These are phyloP conservation scores for Glycine soja DNA, from an alignment of 306 rosid genomes.

Conservation along the genomic window DNA sequence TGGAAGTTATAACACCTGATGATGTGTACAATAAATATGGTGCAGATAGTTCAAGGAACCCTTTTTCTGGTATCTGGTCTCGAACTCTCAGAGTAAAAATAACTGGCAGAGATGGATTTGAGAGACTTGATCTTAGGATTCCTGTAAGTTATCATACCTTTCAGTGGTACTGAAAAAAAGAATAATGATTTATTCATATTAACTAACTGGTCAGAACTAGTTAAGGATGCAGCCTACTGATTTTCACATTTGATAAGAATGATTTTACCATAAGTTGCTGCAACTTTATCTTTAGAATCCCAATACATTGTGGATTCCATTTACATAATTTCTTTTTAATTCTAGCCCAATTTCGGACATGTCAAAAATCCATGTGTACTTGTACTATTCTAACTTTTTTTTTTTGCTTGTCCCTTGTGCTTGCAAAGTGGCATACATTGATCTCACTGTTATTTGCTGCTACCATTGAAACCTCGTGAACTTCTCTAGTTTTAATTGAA, in stretches of 20 bases:
- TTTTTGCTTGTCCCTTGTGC: not conserved
- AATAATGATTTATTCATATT: conserved; percentile 10
- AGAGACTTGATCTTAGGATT: conserved; percentile 85
- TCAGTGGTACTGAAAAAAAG: not conserved
- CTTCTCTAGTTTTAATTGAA: conserved; percentile 5
- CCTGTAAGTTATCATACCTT: conserved; percentile 75
- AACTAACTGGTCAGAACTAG: conserved; percentile 10
- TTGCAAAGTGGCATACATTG: conserved; percentile 6
- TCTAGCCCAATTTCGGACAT: not conserved
- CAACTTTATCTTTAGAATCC: conserved; percentile 8
- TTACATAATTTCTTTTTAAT: conserved; percentile 22
- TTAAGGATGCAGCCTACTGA: not conserved
- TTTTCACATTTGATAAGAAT: not conserved
- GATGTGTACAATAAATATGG: conserved; percentile 76
- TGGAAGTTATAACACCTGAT: conserved; percentile 97
- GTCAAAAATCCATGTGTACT: not conserved
- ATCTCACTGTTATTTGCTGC: conserved; percentile 11
- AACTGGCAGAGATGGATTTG: conserved; percentile 90
- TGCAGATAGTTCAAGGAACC: conserved; percentile 73
- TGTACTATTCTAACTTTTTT: no score
- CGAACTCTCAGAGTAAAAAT: conserved; percentile 83
- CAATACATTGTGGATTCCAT: conserved; percentile 11
- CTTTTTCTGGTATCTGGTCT: conserved; percentile 88
- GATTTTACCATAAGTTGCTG: conserved; percentile 19
- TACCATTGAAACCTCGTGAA: not conserved